phyloP scores from a whole-genome alignment of 371 early-diverging fungal genomes.

The Massospora cicadina region DNA sequence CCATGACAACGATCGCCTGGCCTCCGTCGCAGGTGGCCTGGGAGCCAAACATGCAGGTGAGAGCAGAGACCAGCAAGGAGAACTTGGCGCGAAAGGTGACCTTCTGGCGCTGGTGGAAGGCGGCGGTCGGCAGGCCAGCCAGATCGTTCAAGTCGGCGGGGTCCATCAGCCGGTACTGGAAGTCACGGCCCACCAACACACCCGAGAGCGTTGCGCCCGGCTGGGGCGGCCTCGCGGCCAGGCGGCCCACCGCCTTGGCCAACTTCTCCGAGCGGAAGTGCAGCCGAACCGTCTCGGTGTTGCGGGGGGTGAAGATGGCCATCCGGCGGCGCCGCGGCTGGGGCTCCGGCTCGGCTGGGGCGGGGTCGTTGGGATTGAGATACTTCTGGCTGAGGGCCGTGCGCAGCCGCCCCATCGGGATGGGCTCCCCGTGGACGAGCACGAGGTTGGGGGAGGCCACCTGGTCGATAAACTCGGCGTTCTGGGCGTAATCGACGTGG shows the following conservation, averaged over 20 bases:
- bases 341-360: neutral
- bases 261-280: slow-evolving; percentile 90
- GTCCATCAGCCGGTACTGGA: slow-evolving; percentile 68
- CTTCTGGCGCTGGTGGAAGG: slow-evolving; percentile 57
- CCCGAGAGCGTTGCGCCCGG: slow-evolving; percentile 52
- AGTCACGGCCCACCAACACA: slow-evolving; percentile 76
- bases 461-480: slow-evolving; percentile 95
- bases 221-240: slow-evolving; percentile 51
- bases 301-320: slow-evolving; percentile 81
- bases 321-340: slow-evolving; percentile 35
- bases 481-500: slow-evolving; percentile 98
- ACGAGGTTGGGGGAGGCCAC: slow-evolving; percentile 91
- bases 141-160: slow-evolving; percentile 58
- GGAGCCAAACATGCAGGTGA: slow-evolving; percentile 82
- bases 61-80: slow-evolving; percentile 65
- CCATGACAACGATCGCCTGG: slow-evolving; percentile 15
- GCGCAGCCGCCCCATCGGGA: slow-evolving; percentile 93
- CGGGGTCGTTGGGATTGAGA: slow-evolving; percentile 35
- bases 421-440: slow-evolving; percentile 98
- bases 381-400: slow-evolving; percentile 41
- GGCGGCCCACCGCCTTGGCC: slow-evolving; percentile 73
- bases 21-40: slow-evolving; percentile 17
- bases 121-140: slow-evolving; percentile 54
- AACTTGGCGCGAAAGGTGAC: slow-evolving; percentile 64
- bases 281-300: slow-evolving; percentile 85